phyloP scores from a whole-genome alignment of 192 early-diverging fungal species.

The Umbelopsis vinacea region DNA sequence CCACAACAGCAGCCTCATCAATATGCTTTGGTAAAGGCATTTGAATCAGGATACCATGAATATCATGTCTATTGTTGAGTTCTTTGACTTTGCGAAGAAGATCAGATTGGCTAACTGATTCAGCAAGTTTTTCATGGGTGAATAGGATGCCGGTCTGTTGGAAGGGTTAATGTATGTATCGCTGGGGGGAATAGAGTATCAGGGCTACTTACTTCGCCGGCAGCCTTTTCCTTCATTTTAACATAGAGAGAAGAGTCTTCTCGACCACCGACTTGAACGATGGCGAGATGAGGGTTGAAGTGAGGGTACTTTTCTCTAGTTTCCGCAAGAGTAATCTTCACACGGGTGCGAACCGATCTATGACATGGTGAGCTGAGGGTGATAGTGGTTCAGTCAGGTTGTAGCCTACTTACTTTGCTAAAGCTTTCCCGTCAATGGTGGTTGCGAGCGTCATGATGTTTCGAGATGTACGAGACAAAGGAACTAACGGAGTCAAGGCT shows the following conservation, averaged over 20 bases:
- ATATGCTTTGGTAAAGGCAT: constrained; percentile 88
- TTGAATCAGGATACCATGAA: constrained; percentile 97
- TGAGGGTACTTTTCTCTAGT: constrained; percentile 65
- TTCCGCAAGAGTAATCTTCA: constrained; percentile 68
- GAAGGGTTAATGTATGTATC: not conserved
- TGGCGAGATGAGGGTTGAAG: constrained; percentile 81
- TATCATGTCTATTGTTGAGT: constrained; percentile 78
- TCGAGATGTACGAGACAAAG: constrained; percentile 12
- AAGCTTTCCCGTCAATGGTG: constrained; percentile 79
- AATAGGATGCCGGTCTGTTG: constrained; percentile 75
- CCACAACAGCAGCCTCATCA: constrained; percentile 77
- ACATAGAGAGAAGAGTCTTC: constrained; percentile 95
- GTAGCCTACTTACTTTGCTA: constrained; percentile 64
- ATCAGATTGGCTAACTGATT: constrained; percentile 68
- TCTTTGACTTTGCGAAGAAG: constrained; percentile 69
- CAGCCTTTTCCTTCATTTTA: constrained; percentile 88
- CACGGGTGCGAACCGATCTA: constrained; percentile 71
- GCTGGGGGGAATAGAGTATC: not conserved
- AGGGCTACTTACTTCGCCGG: constrained; percentile 60
- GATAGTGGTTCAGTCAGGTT: not conserved
- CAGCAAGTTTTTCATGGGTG: constrained; percentile 65
- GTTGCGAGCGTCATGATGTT: constrained; percentile 42
- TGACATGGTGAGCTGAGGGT: not conserved
- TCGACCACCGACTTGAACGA: constrained; percentile 91
- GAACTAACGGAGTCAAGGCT: not conserved